phyloP scores from a whole-genome alignment of 495 filamentous ascomycete species.

The Podospora sp. region DNA sequence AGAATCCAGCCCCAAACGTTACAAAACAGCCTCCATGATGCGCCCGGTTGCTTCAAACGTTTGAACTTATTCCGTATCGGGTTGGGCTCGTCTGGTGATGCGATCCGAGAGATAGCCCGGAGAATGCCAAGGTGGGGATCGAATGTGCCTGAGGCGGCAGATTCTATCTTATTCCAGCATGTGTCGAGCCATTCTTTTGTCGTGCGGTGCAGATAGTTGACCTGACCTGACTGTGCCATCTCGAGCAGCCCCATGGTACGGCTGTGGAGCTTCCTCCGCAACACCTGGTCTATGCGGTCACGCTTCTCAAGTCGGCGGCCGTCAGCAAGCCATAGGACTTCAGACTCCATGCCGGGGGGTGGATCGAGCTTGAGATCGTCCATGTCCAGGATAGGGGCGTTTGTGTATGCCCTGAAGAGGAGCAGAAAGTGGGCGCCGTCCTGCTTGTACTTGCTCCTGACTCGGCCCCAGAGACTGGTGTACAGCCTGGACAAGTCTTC shows the following conservation, averaged over 20 bases:
- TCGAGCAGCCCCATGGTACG: neutral
- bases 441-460: neutral
- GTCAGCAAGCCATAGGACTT: neutral
- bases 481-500: neutral
- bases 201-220: constrained; percentile 1
- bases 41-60: neutral
- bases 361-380: neutral
- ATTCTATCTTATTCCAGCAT: neutral
- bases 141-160: neutral
- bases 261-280: neutral
- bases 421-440: neutral
- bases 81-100: neutral
- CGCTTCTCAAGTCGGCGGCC: neutral
- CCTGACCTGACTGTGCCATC: neutral
- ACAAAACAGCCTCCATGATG: neutral
- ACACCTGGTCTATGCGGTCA: neutral
- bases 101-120: neutral
- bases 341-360: neutral
- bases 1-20: neutral
- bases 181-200: constrained; percentile 1
- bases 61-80: neutral
- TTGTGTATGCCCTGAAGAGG: neutral
- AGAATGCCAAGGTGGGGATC: neutral
- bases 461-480: neutral
- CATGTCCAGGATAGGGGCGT: neutral